Base-by-base conservation (phyloP, 768 basidiomycete species). In the Fibroporia radiculosa region DNA sequence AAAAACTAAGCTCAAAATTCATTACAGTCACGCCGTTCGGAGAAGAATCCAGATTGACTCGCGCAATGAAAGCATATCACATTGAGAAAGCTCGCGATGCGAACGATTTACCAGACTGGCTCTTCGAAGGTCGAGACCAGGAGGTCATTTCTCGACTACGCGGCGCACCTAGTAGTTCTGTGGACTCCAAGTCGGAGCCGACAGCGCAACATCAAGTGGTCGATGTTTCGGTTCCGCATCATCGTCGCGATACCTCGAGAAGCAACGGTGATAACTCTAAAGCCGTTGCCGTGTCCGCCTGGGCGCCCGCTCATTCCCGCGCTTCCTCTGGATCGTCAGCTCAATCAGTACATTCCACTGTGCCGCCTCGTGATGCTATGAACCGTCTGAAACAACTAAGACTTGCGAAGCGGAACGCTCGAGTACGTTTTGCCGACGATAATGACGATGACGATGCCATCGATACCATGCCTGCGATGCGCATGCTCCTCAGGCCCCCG, bases 21-120 rank as follows among this genome's bases (percentile, higher is more conserved):
- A 7, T 34, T 40, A 14, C 56, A 75, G 75, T 66, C 40, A 73
- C 73, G 23, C 74, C 72, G 3, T 66, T 69, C 8, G 79, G 78
- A 22, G 65, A 71, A 35, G 82, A 83, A 49, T 77, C 76, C 4
- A 75, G 75, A 27, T 68, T 84, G 26, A 73, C 71, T 3, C 71
- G 71, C n/a, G 77, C 75, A 4, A 75, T 84, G 77, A 82, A 80
- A 56, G 73, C 76, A 1, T 84, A 83, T 56, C 75, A 84, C 52
- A 68, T 81, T 38, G 71, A 70, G 22, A 78, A 80, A 57, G 80
- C 80, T 18, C 69, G 69, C 20, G 65, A 70, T 28, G 74, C 72
- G 8, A 54, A 69, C 23, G 80, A 83, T 55, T 69, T 84, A 16
- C 81, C 83, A 8, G 62, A 68, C 6, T 84, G 82, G 82, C 68